Evolutionary conservation across 805 yeast species (phyloP).

Genomic region (Candida vartiovaarae): DNA sequence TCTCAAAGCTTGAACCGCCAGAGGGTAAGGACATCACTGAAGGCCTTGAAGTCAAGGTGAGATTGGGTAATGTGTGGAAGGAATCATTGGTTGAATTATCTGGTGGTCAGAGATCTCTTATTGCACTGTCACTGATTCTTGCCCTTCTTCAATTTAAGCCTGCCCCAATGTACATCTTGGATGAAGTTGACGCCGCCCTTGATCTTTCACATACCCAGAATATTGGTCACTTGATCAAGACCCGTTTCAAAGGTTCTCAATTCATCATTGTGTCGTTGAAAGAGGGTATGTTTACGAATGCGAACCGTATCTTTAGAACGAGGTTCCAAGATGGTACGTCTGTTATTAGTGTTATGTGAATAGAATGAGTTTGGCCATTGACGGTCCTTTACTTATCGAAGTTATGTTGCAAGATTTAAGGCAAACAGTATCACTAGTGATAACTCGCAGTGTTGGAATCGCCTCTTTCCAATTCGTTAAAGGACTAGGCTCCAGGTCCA

Average conservation of each 20-base stretch:
- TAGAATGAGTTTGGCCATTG: background rate
- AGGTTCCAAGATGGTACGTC: conserved; percentile 96
- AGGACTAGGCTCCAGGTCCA: too few relatives aligned
- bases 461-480: too few relatives aligned
- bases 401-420: too few relatives aligned
- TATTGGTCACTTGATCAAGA: conserved; percentile 92
- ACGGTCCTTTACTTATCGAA: too few relatives aligned
- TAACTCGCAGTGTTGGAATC: too few relatives aligned
- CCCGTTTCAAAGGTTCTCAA: conserved; percentile 91
- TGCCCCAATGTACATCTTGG: conserved; percentile 96
- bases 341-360: conserved; percentile 62
- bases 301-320: conserved; percentile 88
- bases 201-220: conserved; percentile 97
- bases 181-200: conserved; percentile 97
- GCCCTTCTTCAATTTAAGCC: conserved; percentile 93
- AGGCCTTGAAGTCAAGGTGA: conserved; percentile 87
- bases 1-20: conserved; percentile 79
- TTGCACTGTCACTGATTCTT: conserved; percentile 86
- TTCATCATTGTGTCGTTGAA: conserved; percentile 94
- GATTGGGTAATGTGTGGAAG: conserved; percentile 91
- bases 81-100: conserved; percentile 90
- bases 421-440: too few relatives aligned
- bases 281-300: conserved; percentile 98
- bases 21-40: conserved; percentile 78
- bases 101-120: conserved; percentile 95